Evolutionary conservation across 495 filamentous ascomycete species (phyloP), one percentile per base, ranked within the genome.

Genomic region (Podospora comata): DNA sequence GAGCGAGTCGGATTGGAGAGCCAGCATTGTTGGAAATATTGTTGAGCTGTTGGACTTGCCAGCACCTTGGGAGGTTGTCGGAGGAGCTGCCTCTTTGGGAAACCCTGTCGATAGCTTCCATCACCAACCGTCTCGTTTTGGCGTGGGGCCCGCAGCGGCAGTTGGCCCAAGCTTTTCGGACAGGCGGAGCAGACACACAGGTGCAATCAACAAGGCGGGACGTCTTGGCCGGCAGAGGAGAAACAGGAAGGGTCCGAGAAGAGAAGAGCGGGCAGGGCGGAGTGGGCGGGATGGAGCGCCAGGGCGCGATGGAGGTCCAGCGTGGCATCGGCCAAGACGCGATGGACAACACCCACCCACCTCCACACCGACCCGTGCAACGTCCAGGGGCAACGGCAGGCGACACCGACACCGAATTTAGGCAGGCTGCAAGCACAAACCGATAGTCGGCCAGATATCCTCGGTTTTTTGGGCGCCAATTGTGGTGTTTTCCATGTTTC

Each of bases 41-140:
- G 39, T 48, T 48, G 39, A 48, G 59, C 55, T 6, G 23, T 32
- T 32, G 59, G 23, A 3, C 7, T 32, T 32, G 16, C 28, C 61
- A 63, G 30, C 32, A 32, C 4, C 27, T 63, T 63, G 32, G 32
- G 61, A 63, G n/a, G 34, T 44, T 63, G 32, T 19, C 61, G 30
- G 61, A 48, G 30, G 61, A 15, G n/a, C 61, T 63, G 61, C 61
- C 61, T 63, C 15, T 53, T 63, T 23, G 15, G 32, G 61, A 63
- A 18, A 62, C 4, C 23, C 16, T 32, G 60, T 62, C 27, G 60
- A 26, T 48, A 7, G 54, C 54, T 57, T 58, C 23, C 55, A 26
- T 58, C 23, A 26, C 39, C 39, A 58, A 19, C 23, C 55, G 19
- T 58, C 23, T 58, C 55, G 0, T 57, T 57, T 23, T 7, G 5